phyloP scores from a whole-genome alignment of 2,329 filamentous ascomycete species.

The Hypoxylon sp. region DNA sequence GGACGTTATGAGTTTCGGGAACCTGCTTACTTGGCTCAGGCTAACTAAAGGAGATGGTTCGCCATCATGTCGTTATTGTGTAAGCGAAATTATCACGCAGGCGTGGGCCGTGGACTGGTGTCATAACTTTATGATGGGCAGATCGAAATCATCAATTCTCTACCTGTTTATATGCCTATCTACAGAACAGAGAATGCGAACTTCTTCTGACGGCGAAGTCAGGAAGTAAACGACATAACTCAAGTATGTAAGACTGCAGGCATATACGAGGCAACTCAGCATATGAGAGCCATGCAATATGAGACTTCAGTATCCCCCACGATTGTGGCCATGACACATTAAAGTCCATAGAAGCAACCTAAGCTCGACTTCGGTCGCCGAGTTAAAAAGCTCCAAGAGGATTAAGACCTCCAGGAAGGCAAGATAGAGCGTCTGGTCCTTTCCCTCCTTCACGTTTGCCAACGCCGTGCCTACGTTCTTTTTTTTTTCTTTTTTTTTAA shows the following conservation, averaged over 20 bases:
- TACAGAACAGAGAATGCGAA: slow-evolving; percentile 9
- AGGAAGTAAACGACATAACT: background rate
- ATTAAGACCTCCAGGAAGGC: background rate
- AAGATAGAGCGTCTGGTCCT: background rate
- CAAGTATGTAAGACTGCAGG: slow-evolving; percentile 2
- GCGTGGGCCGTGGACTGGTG: background rate
- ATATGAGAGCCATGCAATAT: slow-evolving; percentile 10
- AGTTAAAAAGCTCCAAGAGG: background rate
- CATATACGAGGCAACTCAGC: background rate
- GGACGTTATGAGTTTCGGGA: slow-evolving; percentile 12
- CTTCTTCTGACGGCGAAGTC: slow-evolving; percentile 1
- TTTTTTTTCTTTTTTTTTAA: no score
- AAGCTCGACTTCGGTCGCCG: background rate
- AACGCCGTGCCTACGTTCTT: background rate
- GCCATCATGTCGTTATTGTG: slow-evolving; percentile 18
- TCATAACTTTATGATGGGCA: slow-evolving; percentile 1
- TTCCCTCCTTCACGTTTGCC: background rate
- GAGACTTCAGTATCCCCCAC: background rate
- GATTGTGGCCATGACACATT: background rate
- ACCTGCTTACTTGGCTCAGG: slow-evolving; percentile 19
- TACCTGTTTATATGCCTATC: background rate
- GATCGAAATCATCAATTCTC: slow-evolving; percentile 7
- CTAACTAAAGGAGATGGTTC: slow-evolving; percentile 4
- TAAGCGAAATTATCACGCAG: slow-evolving; percentile 12
- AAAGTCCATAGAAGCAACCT: background rate